These are phyloP conservation scores for Astragalus membranaceus DNA, from an alignment of 306 rosid genomes.

Conservation along the genomic window DNA sequence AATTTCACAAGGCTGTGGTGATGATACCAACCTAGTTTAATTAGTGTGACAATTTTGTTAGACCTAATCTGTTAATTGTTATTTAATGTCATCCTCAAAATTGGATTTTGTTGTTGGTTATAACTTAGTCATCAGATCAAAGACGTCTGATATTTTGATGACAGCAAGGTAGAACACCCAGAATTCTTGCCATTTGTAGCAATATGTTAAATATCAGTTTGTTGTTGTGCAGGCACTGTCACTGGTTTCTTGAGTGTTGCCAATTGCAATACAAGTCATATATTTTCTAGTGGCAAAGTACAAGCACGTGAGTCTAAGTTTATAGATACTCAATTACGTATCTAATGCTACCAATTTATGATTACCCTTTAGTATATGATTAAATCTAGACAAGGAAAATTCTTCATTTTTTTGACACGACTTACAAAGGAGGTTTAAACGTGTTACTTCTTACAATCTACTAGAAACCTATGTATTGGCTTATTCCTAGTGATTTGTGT, in stretches of 20 bases:
- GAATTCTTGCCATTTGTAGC: slow-evolving; percentile 2
- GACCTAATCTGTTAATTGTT: slow-evolving; percentile 26
- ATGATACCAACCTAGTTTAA: not conserved
- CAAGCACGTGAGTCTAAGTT: too few relatives aligned
- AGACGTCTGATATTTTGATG: not conserved
- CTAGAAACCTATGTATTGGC: not conserved
- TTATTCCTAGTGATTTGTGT: not conserved
- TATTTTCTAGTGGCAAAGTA: too few relatives aligned
- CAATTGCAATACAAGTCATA: slow-evolving; percentile 12
- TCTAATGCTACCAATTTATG: too few relatives aligned
- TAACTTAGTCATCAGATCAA: slow-evolving; percentile 4
- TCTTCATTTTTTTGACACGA: too few relatives aligned
- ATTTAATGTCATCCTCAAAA: slow-evolving; percentile 13
- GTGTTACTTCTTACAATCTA: not conserved
- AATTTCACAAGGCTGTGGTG: not conserved
- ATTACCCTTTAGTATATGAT: too few relatives aligned
- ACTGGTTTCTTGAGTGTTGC: not conserved
- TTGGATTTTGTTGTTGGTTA: slow-evolving; percentile 14
- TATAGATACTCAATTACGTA: too few relatives aligned
- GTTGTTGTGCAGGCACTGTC: slow-evolving; percentile 22
- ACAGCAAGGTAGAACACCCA: slow-evolving; percentile 1
- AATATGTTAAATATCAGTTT: not conserved
- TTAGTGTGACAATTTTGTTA: slow-evolving; percentile 21
- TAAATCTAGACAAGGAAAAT: too few relatives aligned
- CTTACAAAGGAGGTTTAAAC: not conserved